phyloP scores from a whole-genome alignment of 202 grass and related monocot species.

The Saccharum hybrid region DNA sequence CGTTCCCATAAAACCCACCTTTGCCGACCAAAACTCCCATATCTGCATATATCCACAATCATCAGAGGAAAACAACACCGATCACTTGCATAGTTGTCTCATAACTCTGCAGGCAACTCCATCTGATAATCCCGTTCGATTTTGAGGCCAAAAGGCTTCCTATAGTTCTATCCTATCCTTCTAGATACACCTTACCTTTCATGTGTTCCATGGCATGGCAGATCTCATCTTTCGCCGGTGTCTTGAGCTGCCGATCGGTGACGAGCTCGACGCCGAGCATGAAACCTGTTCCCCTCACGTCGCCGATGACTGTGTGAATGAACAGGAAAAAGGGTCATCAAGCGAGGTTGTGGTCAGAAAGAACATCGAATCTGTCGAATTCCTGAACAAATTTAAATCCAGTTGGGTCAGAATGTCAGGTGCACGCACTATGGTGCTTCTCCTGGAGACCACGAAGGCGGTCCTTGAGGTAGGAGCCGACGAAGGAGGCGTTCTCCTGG shows the following conservation, averaged over 20 bases:
- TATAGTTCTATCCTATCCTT: too few relatives aligned
- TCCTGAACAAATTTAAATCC: not conserved
- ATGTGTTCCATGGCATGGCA: slow-evolving; percentile 75
- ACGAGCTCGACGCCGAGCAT: slow-evolving; percentile 92
- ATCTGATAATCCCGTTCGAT: too few relatives aligned
- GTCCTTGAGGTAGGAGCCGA: slow-evolving; percentile 82
- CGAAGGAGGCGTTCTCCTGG: slow-evolving; percentile 74
- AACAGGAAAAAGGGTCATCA: not conserved
- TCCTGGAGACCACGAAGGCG: slow-evolving; percentile 68
- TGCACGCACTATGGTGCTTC: slow-evolving; percentile 65
- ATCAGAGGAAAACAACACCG: not conserved
- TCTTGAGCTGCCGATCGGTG: slow-evolving; percentile 70
- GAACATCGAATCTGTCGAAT: not conserved
- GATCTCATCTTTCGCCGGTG: slow-evolving; percentile 77
- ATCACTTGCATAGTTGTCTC: not conserved
- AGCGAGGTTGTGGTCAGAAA: not conserved
- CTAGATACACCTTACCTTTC: slow-evolving; percentile 54
- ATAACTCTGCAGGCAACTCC: not conserved
- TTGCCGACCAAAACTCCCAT: slow-evolving; percentile 90
- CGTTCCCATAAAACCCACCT: slow-evolving; percentile 87
- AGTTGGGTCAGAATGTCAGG: not conserved
- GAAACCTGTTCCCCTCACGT: slow-evolving; percentile 83
- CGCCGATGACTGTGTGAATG: slow-evolving; percentile 65
- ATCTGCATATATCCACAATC: slow-evolving; percentile 46
- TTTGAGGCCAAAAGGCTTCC: not conserved